Evolutionary conservation across 148 eudicot species (phyloP).

Genomic region (Cornus kousa): DNA sequence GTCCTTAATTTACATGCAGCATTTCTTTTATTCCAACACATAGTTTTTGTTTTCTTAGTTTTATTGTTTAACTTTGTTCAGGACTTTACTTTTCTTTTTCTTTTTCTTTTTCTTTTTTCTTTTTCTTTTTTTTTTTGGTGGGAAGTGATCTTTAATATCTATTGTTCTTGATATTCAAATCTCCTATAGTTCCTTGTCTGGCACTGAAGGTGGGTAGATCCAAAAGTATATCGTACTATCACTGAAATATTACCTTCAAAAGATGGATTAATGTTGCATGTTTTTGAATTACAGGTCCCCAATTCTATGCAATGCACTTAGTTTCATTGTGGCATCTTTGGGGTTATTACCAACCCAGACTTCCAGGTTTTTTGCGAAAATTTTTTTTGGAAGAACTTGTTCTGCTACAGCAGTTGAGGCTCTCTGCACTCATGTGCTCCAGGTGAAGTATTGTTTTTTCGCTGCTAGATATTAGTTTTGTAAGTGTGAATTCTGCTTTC

Average conservation of each 20-base stretch:
- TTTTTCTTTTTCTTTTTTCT: neutral
- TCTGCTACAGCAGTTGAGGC: conserved; percentile 66
- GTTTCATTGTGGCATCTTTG: conserved; percentile 53
- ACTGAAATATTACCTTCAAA: neutral
- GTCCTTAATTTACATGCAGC: neutral
- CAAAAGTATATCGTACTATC: neutral
- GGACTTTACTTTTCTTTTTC: neutral
- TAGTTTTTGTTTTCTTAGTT: neutral
- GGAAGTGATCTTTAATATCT: neutral
- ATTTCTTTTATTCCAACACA: neutral
- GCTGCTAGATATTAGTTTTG: neutral
- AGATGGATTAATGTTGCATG: neutral
- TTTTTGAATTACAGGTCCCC: conserved; percentile 48
- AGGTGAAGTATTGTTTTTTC: conserved; percentile 37
- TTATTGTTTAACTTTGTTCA: neutral
- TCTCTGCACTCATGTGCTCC: conserved; percentile 54
- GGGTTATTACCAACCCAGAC: conserved; percentile 52
- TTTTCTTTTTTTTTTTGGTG: neutral
- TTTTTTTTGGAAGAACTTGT: conserved; percentile 70
- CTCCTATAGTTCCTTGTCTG: neutral
- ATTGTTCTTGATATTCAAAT: neutral
- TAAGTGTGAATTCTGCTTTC: neutral
- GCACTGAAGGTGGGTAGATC: no score
- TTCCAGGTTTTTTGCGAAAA: conserved; percentile 55
- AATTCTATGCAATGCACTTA: conserved; percentile 31